These are phyloP conservation scores for Eucalyptus microcorys DNA, from an alignment of 345 rosid genomes.

Conservation along the genomic window DNA sequence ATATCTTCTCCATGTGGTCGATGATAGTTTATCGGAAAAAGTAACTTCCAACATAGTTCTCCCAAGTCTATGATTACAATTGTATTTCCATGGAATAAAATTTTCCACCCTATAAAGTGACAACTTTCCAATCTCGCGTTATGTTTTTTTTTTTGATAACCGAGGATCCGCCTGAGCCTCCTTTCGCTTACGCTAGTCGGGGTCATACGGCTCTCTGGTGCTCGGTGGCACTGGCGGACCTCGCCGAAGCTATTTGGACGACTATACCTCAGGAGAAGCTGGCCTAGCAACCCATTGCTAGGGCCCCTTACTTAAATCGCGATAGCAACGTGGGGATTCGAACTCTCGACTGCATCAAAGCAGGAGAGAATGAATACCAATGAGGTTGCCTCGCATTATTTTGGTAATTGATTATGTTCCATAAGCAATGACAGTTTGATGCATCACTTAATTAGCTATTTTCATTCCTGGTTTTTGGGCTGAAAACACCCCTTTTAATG, in stretches of 20 bases:
- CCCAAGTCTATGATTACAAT: not conserved
- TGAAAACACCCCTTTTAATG: not conserved
- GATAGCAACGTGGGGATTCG: fast-evolving
- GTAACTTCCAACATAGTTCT: not conserved
- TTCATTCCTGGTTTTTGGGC: not conserved
- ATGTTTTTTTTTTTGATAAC: too few species aligned
- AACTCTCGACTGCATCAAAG: too few species aligned
- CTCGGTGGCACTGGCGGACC: fast-evolving
- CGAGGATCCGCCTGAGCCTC: fast-evolving
- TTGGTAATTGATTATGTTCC: not conserved
- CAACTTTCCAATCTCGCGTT: not conserved
- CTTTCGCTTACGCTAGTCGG: too few species aligned
- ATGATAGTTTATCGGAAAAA: not conserved
- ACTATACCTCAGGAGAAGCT: too few species aligned
- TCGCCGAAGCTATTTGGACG: fast-evolving
- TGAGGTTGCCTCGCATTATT: fast-evolving
- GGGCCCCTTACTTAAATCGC: fast-evolving
- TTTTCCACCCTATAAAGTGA: not conserved
- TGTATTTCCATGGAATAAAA: not conserved
- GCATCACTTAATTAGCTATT: not conserved
- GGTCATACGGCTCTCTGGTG: fast-evolving
- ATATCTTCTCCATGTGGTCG: not conserved
- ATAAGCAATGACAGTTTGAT: not conserved
- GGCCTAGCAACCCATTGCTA: fast-evolving
- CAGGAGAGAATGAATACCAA: too few species aligned